Percentiles rank a stretch among this genome's conserved stretches.
Evolutionary conservation across 148 eudicot species (phyloP).

Genomic region (Bassia scoparia): DNA sequence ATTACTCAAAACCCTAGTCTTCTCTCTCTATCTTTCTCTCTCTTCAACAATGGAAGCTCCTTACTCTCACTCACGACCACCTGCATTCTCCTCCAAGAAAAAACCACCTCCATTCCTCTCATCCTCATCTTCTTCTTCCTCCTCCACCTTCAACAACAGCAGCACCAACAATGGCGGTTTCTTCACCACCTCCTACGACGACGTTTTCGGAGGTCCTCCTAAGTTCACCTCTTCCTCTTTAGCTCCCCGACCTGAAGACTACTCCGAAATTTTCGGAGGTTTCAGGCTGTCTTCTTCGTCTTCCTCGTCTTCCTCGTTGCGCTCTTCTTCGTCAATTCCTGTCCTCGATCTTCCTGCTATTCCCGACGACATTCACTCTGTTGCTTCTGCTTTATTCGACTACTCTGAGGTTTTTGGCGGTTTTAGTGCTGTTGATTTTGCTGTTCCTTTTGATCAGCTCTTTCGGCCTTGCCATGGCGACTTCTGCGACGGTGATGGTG

Average conservation of each 20-base stretch:
- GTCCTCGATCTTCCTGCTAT: slow-evolving; percentile 71
- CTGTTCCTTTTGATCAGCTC: slow-evolving; percentile 51
- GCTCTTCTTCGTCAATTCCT: slow-evolving; percentile 61
- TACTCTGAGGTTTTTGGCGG: slow-evolving; percentile 72
- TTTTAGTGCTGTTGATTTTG: slow-evolving; percentile 40
- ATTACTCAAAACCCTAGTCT: not conserved
- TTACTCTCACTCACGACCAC: slow-evolving; percentile 39
- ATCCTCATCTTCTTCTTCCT: not conserved
- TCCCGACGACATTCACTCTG: slow-evolving; percentile 28
- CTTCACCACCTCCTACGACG: slow-evolving; percentile 65
- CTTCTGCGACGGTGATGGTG: slow-evolving; percentile 26
- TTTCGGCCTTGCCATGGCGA: slow-evolving; percentile 34
- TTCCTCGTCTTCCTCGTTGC: slow-evolving; percentile 33
- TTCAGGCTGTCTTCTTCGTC: slow-evolving; percentile 46
- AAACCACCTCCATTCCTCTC: slow-evolving; percentile 27
- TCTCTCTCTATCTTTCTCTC: not conserved
- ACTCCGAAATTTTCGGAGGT: slow-evolving; percentile 74
- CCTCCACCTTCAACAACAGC: slow-evolving; percentile 14
- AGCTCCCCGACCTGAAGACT: slow-evolving; percentile 77
- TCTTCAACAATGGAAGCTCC: slow-evolving; percentile 37
- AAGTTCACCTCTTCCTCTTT: slow-evolving; percentile 39
- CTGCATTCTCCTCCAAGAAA: slow-evolving; percentile 27
- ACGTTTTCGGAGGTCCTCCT: slow-evolving; percentile 70
- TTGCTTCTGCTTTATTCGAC: slow-evolving; percentile 41
- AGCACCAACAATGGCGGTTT: slow-evolving; percentile 26